phyloP scores from a whole-genome alignment of 371 early-diverging fungal species.

The Actinomortierella ambigua region DNA sequence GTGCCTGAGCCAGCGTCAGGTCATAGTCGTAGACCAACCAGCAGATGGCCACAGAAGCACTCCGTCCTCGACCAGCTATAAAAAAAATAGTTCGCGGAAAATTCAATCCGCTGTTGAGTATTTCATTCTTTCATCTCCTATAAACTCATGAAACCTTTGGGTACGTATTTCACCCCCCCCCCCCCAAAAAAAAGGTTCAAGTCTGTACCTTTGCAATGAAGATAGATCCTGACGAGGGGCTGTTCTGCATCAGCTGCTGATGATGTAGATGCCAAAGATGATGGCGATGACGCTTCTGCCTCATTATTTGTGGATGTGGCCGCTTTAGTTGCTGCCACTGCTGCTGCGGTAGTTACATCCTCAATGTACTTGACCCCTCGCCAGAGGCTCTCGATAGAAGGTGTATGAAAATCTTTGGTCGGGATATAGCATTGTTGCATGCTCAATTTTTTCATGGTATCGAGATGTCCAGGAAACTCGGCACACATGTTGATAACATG shows the following conservation, averaged over 20 bases:
- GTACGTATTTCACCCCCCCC: background rate
- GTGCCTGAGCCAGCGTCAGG: slow-evolving; percentile 21
- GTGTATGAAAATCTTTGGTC: slow-evolving; percentile 30
- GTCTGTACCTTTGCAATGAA: slow-evolving; percentile 39
- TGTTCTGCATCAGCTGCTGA: background rate
- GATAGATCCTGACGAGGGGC: slow-evolving; percentile 8
- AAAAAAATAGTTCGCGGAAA: slow-evolving; percentile 1
- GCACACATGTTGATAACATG: slow-evolving; percentile 41
- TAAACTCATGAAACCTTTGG: too few relatives aligned
- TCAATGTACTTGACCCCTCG: slow-evolving; percentile 17
- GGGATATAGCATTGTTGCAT: slow-evolving; percentile 36
- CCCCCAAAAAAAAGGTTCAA: background rate
- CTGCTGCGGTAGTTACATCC: slow-evolving; percentile 4
- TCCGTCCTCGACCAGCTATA: slow-evolving; percentile 36
- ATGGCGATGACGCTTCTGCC: too few relatives aligned
- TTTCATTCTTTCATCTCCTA: background rate
- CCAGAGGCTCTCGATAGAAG: slow-evolving; percentile 26
- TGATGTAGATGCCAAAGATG: too few relatives aligned
- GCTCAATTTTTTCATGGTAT: slow-evolving; percentile 20
- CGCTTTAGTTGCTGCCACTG: background rate
- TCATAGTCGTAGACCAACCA: slow-evolving; percentile 27
- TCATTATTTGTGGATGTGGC: too few relatives aligned
- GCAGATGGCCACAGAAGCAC: slow-evolving; percentile 33
- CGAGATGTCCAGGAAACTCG: slow-evolving; percentile 28
- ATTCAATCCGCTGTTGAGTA: too few relatives aligned